A percentile compares a stretch with the other conserved stretches of the same genome.
Conservation (phyloP, 768 basidiomycete genomes). For the Erythrobasidium yunnanense region DNA sequence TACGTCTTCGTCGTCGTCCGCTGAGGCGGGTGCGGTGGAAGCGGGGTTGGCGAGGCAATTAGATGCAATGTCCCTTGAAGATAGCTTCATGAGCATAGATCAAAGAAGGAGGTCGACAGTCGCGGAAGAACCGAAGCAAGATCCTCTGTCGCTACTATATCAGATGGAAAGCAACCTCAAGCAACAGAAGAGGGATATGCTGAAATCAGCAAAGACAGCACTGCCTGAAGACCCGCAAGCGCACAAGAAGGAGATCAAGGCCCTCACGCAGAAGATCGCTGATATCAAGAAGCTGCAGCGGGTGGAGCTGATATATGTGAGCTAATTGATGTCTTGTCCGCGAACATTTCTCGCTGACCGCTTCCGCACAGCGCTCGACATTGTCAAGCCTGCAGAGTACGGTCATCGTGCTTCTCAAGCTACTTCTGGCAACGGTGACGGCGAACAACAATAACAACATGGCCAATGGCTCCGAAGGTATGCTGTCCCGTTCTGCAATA, state of each 20-base stretch:
- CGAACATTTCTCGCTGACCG: background rate
- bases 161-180: constrained; percentile 25
- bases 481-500: background rate
- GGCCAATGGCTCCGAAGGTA: constrained; percentile 1
- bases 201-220: background rate
- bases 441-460: constrained; percentile 47
- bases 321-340: constrained; percentile 37
- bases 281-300: constrained; percentile 78
- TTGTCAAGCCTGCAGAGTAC: constrained; percentile 75
- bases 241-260: constrained; percentile 48
- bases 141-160: constrained; percentile 36
- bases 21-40: no score
- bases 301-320: constrained; percentile 85
- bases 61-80: background rate
- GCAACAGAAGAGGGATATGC: constrained; percentile 5
- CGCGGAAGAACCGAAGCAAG: constrained; percentile 35
- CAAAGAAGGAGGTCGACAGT: background rate
- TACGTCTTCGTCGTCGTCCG: background rate
- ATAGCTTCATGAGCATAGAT: background rate
- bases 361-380: constrained; percentile 57
- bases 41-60: background rate
- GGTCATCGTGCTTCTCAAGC: constrained; percentile 84
- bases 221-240: background rate
- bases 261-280: constrained; percentile 57
- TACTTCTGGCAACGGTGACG: constrained; percentile 83